Evolutionary conservation across 495 filamentous ascomycete genomes (phyloP), one percentile per base, ranked within the genome.

Genomic region (Cairneyella variabilis): DNA sequence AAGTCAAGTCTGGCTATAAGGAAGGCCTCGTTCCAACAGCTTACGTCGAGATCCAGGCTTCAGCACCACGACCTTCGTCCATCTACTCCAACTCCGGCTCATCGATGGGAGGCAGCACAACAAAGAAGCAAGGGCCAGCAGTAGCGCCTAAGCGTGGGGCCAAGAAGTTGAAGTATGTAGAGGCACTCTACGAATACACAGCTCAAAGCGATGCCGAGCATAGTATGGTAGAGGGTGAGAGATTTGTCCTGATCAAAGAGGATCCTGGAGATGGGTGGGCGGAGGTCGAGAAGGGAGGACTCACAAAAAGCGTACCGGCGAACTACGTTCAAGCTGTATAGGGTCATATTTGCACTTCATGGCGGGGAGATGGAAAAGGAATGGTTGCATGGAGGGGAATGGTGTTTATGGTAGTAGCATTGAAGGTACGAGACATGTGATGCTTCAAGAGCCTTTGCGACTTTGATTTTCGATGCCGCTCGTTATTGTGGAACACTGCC

Each of bases 201-300:
- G 89, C 92, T 7, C 80, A 87, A 56, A 91, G 84, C 62, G 90
- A 93, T 30, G 80, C 80, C 26, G 93, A 98, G 68, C 89, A 89
- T 71, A 88, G 75, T 64, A 98, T 98, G 89, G 55, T 64, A 2
- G 93, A 93, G 70, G 93, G 93, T 0, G 93, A 98, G 66, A 74
- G 84, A 48, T 96, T 98, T 62, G 93, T 97, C 18, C 67, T 97
- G 34, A 81, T 96, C 38, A 89, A 78, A 57, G 80, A 83, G 37
- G 90, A 97, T 65, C 75, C 81, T 10, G 93, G 93, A 1, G 93
- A 97, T 71, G 93, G 93, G 12, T 98, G 93, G 93, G 89, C 85
- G 9, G 92, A 97, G 71, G 93, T 98, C 12, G 93, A 97, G 74
- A 86, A 86, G 56, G 88, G 85, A 21, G 93, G 93, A n/a, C 70